Base-by-base conservation (phyloP, 2,329 filamentous ascomycete species). In the Escovopsis weberi region DNA sequence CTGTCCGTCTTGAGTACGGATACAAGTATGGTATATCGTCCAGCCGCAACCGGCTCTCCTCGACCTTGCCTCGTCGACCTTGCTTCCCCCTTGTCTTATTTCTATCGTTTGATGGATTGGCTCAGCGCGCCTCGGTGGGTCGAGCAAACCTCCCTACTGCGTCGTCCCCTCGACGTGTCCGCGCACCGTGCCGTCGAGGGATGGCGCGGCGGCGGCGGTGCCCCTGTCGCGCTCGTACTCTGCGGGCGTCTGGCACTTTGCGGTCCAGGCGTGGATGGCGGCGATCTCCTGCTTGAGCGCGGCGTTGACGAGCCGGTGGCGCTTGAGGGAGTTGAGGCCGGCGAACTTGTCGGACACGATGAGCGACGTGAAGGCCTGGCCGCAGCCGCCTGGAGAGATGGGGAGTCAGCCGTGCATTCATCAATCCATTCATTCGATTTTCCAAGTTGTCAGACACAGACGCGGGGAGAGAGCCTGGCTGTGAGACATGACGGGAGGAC, bases 241-340 rank as follows among this genome's bases (percentile, higher is more conserved):
- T 55, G 87, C 85, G 0, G 85, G 85, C 8, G 88, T 95, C 66
- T 87, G 83, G 61, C 88, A 94, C 65, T 87, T 93, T 26, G 87
- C 85, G 43, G 85, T 93, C 88, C 88, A 95, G 34, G 88, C 88
- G 67, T 95, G 88, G 53, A 95, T 94, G 50, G 75, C 76, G 12
- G 85, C 84, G 59, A 95, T 94, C 65, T 95, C 87, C 38, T 80
- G 75, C 66, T 87, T 89, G 53, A 95, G 69, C 5, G 79, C 78
- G 12, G 73, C 73, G 63, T 95, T 94, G 53, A 94, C 87, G 48
- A 93, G 72, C 37, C 88, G 79, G 63, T 94, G 85, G 44, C 88
- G 75, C 58, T 86, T 86, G 45, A 95, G 76, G 41, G 84, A 84
- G 56, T 68, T 82, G 61, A 83, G 81, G 53, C 77, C 78, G 43